Evolutionary conservation across 2,329 filamentous ascomycete genomes (phyloP), one percentile per base, ranked within the genome.

Genomic region (Anthostomella pinea): DNA sequence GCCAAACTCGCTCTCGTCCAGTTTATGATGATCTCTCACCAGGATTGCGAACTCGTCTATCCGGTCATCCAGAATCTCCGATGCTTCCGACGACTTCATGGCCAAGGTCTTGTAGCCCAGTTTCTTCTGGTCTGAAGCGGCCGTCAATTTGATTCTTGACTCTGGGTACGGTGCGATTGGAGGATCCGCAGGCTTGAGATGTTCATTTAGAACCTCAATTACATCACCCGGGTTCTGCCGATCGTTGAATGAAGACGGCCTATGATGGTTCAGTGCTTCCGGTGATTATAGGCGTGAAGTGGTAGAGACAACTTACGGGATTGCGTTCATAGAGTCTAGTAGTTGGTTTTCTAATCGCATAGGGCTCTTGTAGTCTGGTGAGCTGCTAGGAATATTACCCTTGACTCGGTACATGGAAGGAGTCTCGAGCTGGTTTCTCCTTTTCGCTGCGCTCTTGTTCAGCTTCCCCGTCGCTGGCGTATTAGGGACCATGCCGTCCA

Each of bases 1-100:
- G 30, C 90, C 90, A 60, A 98, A 94, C 0, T 79, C 84, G 13
- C 78, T 76, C 41, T 93, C 83, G 13, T 93, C 86, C 5, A 95
- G 69, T 10, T 77, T 70, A 62, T 95, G 79, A 48, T 89, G 72
- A 38, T 83, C 77, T 63, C 87, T 81, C 5, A 95, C 72, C 2
- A 89, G 63, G n/a, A 70, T 67, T 41, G 80, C 74, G 54, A 96
- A 95, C 45, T 90, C 88, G 53, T 97, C 89, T 67, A 98, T 96
- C 52, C 89, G 77, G 63, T 97, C 91, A 64, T 98, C 93, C 6
- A 97, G 75, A 28, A 95, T 87, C 61, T 95, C 90, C 4, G 91
- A 95, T 0, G 88, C 82, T 59, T 96, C 90, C 5, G 87, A 90
- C 6, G 93, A 73, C 56, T 95, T 95, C 89, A 97, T 95, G 2